Evolutionary conservation across 2,329 filamentous ascomycete species (phyloP).

Genomic region (Fusarium marasasianum): DNA sequence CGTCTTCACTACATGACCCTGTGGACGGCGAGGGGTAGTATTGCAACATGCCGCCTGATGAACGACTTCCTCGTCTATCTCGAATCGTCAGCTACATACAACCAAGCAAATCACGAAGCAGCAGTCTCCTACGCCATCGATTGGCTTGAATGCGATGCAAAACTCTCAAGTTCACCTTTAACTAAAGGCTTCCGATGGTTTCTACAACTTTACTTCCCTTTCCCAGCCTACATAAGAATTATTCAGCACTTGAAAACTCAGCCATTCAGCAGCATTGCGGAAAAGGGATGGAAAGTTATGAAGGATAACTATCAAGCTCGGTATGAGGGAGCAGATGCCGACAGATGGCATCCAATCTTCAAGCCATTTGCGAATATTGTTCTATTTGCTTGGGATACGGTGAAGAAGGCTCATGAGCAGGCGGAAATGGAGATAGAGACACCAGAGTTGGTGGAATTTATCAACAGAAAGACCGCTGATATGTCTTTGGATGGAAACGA

Average conservation of each 20-base stretch:
- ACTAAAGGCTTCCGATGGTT: conserved; percentile 52
- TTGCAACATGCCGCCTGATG: conserved; percentile 61
- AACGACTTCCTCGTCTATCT: conserved; percentile 54
- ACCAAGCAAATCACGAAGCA: conserved; percentile 43
- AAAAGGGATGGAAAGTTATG: background rate
- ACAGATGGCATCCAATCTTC: background rate
- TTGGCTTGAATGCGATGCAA: conserved; percentile 52
- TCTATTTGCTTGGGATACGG: background rate
- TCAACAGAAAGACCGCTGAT: background rate
- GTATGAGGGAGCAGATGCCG: background rate
- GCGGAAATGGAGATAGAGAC: background rate
- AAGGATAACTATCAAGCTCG: background rate
- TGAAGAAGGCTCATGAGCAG: background rate
- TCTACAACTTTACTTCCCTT: conserved; percentile 49
- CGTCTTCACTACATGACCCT: conserved; percentile 54
- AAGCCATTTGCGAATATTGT: conserved; percentile 1
- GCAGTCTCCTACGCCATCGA: conserved; percentile 45
- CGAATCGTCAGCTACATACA: conserved; percentile 29
- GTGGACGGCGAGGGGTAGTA: conserved; percentile 49
- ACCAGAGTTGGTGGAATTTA: background rate
- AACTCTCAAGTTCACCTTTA: conserved; percentile 44
- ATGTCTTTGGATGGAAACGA: background rate
- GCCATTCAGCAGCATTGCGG: background rate
- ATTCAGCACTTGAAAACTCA: conserved; percentile 45
- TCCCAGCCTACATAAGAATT: conserved; percentile 53